Base-by-base conservation (phyloP, 2,329 filamentous ascomycete genomes). In the Cryphonectria naterciae region DNA sequence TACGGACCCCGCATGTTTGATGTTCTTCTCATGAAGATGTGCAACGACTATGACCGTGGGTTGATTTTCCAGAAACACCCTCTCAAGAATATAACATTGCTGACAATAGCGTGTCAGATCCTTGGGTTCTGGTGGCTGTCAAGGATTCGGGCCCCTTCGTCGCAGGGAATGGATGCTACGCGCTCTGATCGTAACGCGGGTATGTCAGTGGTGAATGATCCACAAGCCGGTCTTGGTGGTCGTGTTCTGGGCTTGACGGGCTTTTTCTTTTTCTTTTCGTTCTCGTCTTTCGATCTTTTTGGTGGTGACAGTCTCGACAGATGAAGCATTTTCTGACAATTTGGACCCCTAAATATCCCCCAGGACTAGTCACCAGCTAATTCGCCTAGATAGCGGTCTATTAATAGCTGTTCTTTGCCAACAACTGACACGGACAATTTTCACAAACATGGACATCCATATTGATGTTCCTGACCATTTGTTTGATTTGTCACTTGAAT, bases 11-110 rank as follows among this genome's bases (percentile, higher is more conserved):
- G 52, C 11, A 22, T 64, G 62, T 66, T 22, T 15, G 70, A 71
- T 11, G 54, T 69, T 15, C 62, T 71, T 11, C 66, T 69, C 5
- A 69, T 71, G 70, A 71, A 69, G 28, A 62, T 69, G 52, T 71
- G 70, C 41, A 54, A 68, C 28, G 49, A 65, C 15, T 28, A 15
- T 10, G 52, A 69, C 2, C 4, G 70, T 71, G 19, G 66, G 52
- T 66, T 4, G 11, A 10, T 25, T 28, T 2, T 32, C 32, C 28
- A 35, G 6, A 17, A 15, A 10, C 2, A 4, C 13, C 4, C 28
- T 32, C 13, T 15, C 2, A 15, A 32, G 6, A 17, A 35, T 3
- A 58, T 15, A 13, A 17, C 11, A 15, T 35, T 10, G 15, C 39
- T 69, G 2, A 67, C 37, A 15, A 7, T 13, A 25, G 10, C 7